A percentile compares a stretch with the other conserved stretches of the same genome.
Evolutionary conservation across 2,329 filamentous ascomycete species (phyloP).

Genomic region (Emmonsiellopsis sp.): DNA sequence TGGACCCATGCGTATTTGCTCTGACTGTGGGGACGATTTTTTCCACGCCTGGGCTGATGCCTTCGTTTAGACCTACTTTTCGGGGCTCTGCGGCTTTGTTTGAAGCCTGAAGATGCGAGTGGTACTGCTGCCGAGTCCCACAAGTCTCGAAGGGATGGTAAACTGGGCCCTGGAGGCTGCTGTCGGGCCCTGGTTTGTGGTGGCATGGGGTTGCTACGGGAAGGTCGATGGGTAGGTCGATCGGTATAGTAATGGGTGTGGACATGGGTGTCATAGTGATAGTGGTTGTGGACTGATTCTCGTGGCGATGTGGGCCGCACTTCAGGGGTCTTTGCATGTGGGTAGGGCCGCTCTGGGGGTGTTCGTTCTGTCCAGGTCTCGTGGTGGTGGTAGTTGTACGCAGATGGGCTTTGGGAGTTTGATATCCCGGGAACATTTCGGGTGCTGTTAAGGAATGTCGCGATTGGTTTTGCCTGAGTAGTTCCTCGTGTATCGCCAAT

Average conservation of each 20-base stretch:
- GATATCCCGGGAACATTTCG: not conserved
- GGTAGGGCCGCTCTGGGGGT: not conserved
- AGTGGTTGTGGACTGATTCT: constrained; percentile 29
- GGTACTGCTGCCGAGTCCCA: not conserved
- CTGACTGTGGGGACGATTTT: constrained; percentile 6
- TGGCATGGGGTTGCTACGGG: not conserved
- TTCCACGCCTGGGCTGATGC: not conserved
- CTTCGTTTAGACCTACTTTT: not conserved
- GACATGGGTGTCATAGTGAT: constrained; percentile 27
- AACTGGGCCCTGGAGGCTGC: not conserved
- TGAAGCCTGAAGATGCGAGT: not conserved
- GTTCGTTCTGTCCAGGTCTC: no score
- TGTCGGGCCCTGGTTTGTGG: not conserved
- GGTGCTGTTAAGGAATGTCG: not conserved
- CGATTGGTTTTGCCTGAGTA: not conserved
- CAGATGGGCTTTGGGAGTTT: not conserved
- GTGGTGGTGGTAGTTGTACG: not conserved
- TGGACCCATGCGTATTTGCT: constrained; percentile 27
- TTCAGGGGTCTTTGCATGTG: not conserved
- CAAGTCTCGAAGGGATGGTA: not conserved
- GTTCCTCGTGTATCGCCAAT: not conserved
- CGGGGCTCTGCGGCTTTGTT: not conserved
- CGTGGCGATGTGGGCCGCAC: not conserved
- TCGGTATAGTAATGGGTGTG: constrained; percentile 7
- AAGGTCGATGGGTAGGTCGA: not conserved